Percentiles rank a stretch among this genome's conserved stretches.
These are phyloP conservation scores for Jatropha multifida DNA, from an alignment of 441 rosid species.

Conservation along the genomic window DNA sequence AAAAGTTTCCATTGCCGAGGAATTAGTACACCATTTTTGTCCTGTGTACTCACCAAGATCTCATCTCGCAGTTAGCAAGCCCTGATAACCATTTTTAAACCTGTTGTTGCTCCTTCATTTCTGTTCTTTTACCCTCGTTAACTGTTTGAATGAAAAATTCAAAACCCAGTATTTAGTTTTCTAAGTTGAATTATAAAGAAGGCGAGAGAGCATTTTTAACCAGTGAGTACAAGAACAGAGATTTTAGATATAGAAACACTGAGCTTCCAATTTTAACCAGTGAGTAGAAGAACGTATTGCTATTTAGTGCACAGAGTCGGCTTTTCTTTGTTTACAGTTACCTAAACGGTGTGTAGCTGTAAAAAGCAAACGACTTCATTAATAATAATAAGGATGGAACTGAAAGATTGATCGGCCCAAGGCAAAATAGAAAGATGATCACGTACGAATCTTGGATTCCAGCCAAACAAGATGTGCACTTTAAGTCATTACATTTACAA, in stretches of 20 bases:
- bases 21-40: too few species aligned
- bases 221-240: not conserved
- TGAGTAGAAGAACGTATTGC: slow-evolving; percentile 3
- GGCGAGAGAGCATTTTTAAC: not conserved
- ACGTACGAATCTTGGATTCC: not conserved
- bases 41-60: too few species aligned
- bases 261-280: not conserved
- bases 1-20: too few species aligned
- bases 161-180: too few species aligned
- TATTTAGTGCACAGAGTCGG: not conserved
- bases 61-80: too few species aligned
- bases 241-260: too few species aligned
- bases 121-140: too few species aligned
- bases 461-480: not conserved
- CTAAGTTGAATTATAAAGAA: not conserved
- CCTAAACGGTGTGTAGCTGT: slow-evolving; percentile 1
- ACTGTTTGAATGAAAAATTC: too few species aligned
- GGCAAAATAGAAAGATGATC: not conserved
- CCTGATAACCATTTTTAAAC: too few species aligned
- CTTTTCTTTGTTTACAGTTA: not conserved
- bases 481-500: not conserved
- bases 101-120: too few species aligned
- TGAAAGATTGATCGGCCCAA: not conserved
- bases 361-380: not conserved
- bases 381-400: not conserved